These are phyloP conservation scores for Stagonosporopsis rhizophila DNA, from an alignment of 2,329 filamentous ascomycete genomes.

Conservation along the genomic window DNA sequence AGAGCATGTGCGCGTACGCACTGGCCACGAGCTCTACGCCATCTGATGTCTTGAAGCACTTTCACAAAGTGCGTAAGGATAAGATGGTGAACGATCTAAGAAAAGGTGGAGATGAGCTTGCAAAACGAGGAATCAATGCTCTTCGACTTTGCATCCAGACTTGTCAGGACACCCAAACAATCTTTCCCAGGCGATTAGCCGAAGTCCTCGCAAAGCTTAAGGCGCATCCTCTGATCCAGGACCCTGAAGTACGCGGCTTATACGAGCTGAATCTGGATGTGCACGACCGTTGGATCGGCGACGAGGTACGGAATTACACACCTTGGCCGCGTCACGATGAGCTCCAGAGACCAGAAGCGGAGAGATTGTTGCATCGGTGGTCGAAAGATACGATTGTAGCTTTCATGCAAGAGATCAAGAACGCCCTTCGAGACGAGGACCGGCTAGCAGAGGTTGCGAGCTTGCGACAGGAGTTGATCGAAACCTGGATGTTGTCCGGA, in stretches of 20 bases:
- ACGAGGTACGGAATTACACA: conserved; percentile 83
- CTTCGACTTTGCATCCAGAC: conserved; percentile 79
- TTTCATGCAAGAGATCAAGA: conserved; percentile 65
- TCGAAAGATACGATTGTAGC: conserved; percentile 48
- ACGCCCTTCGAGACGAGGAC: conserved; percentile 64
- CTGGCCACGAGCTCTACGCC: conserved; percentile 81
- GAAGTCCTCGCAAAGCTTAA: conserved; percentile 75
- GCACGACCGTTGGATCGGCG: conserved; percentile 78
- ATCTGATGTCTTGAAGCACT: conserved; percentile 78
- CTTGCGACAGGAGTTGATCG: conserved; percentile 72
- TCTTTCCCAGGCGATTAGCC: conserved; percentile 76
- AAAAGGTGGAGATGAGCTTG: conserved; percentile 52
- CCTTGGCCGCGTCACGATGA: conserved; percentile 88
- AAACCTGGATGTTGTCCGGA: conserved; percentile 77
- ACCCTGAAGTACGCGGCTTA: conserved; percentile 69
- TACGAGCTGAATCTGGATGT: conserved; percentile 79
- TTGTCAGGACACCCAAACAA: conserved; percentile 74
- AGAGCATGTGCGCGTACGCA: conserved; percentile 81
- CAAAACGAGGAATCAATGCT: conserved; percentile 66
- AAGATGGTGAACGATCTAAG: conserved; percentile 71
- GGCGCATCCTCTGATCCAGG: conserved; percentile 73
- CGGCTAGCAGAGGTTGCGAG: conserved; percentile 74
- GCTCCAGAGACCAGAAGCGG: conserved; percentile 51
- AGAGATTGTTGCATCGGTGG: conserved; percentile 51
- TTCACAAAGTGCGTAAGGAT: conserved; percentile 74